Conservation (phyloP, 1,284 basidiomycete species). For the Sporisorium sorghi region DNA sequence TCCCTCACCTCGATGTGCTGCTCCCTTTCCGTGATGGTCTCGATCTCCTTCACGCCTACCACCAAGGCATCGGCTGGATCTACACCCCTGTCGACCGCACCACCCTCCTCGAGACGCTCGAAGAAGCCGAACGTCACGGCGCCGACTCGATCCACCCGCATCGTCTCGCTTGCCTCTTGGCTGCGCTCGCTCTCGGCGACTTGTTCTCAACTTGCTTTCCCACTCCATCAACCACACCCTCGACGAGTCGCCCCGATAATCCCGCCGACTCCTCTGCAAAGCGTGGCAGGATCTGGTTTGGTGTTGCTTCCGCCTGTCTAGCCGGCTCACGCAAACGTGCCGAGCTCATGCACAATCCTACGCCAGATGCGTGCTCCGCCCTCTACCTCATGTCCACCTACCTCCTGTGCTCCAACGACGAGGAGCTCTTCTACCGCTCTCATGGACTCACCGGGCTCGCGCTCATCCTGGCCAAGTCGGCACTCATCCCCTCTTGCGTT, state of each 20-base stretch:
- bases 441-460: conserved; percentile 29
- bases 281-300: conserved; percentile 34
- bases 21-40: conserved; percentile 30
- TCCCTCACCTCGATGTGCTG: conserved; percentile 30
- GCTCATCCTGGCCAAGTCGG: conserved; percentile 28
- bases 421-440: conserved; percentile 26
- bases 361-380: conserved; percentile 37
- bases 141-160: conserved; percentile 35
- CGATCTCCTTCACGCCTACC: conserved; percentile 30
- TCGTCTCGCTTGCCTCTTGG: conserved; percentile 37
- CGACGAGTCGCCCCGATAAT: not conserved
- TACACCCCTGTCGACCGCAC: conserved; percentile 29
- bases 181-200: conserved; percentile 35
- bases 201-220: conserved; percentile 25
- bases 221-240: not conserved
- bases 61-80: conserved; percentile 40
- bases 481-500: conserved; percentile 16
- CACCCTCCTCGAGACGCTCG: conserved; percentile 30
- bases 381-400: conserved; percentile 44
- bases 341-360: conserved; percentile 28
- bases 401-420: conserved; percentile 28
- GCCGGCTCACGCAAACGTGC: conserved; percentile 14
- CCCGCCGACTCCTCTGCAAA: conserved; percentile 4
- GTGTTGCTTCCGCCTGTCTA: conserved; percentile 33
- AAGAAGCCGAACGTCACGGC: conserved; percentile 34